A percentile compares a stretch with the other conserved stretches of the same genome.
Conservation (phyloP, 2,329 filamentous ascomycete genomes). For the Aspergillus puulaauensis region DNA sequence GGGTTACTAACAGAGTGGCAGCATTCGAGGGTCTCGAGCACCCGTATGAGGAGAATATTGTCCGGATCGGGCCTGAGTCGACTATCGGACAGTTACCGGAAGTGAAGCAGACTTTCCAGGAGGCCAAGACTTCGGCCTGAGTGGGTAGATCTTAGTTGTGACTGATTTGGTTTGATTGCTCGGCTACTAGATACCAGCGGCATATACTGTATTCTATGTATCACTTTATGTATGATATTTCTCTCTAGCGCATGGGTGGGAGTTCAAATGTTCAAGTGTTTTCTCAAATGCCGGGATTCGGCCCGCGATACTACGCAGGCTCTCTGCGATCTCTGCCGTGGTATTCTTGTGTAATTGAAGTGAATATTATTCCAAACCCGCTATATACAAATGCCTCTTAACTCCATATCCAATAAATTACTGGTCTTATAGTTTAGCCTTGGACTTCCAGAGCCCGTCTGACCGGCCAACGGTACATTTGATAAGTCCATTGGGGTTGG, state of each 20-base stretch:
- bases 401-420: constrained; percentile 17
- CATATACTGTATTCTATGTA: constrained; percentile 26
- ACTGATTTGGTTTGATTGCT: constrained; percentile 11
- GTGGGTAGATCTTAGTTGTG: not conserved
- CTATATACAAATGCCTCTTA: constrained; percentile 13
- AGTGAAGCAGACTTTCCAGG: constrained; percentile 38
- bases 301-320: constrained; percentile 7
- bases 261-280: constrained; percentile 19
- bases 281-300: not conserved
- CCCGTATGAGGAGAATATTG: constrained; percentile 85
- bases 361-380: constrained; percentile 9
- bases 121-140: constrained; percentile 28
- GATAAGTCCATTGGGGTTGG: constrained; percentile 91
- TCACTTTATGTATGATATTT: constrained; percentile 26
- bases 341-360: not conserved
- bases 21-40: constrained; percentile 91
- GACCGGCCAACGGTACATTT: constrained; percentile 72
- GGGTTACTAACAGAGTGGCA: constrained; percentile 23
- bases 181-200: constrained; percentile 13
- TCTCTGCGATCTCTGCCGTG: not conserved
- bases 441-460: constrained; percentile 19
- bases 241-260: constrained; percentile 43
- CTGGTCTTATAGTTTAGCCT: constrained; percentile 37
- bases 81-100: constrained; percentile 35
- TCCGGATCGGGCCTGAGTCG: constrained; percentile 65